Conservation (phyloP, 73 alveolate species). For the Tetrahymena borealis region DNA sequence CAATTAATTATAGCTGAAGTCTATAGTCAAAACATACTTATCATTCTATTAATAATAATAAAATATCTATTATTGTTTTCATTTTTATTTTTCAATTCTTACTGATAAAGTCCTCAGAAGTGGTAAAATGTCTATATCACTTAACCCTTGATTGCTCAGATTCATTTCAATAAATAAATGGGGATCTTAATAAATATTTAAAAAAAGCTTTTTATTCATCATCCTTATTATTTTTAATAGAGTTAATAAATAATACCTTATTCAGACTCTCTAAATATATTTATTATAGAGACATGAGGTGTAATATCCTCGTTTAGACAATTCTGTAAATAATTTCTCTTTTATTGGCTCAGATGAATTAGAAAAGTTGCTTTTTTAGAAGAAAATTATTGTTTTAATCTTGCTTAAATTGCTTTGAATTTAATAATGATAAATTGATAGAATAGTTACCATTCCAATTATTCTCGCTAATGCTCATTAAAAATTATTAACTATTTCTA, state of each 20-base stretch:
- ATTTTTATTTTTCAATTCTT: background rate
- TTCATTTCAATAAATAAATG: background rate
- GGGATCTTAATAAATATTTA: background rate
- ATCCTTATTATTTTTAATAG: too few relatives aligned
- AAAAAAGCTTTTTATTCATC: too few relatives aligned
- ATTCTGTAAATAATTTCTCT: background rate
- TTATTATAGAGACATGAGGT: background rate
- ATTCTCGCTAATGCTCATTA: background rate
- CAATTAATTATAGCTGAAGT: background rate
- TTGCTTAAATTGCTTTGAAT: background rate
- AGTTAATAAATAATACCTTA: background rate
- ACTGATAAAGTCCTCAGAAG: background rate
- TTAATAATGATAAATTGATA: background rate
- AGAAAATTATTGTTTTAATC: background rate
- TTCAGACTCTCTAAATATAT: background rate
- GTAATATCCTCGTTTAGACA: background rate
- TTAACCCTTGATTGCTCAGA: background rate
- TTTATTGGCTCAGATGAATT: background rate
- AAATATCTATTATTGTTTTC: background rate
- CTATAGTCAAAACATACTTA: background rate
- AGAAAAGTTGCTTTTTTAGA: background rate
- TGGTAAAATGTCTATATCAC: background rate
- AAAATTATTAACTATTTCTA: background rate
- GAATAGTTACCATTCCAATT: background rate
- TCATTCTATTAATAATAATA: background rate